Evolutionary conservation across 2,329 filamentous ascomycete genomes (phyloP).

Genomic region (Elsinoe fawcettii): DNA sequence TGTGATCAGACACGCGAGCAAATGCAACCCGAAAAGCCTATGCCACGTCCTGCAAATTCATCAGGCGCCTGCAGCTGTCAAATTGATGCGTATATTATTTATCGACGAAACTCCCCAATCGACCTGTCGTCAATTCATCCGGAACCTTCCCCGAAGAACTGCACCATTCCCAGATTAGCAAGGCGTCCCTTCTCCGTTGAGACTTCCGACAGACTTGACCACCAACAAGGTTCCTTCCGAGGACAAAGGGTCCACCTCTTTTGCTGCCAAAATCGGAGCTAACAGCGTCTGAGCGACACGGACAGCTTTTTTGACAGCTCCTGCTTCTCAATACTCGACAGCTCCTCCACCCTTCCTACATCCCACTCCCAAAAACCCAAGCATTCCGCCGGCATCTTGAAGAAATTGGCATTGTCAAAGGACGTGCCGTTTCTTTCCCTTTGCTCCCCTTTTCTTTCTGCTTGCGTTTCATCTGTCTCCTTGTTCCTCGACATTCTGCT

Average conservation of each 20-base stretch:
- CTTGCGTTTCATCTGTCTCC: slow-evolving; percentile 15
- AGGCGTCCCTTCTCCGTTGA: slow-evolving; percentile 1
- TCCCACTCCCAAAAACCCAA: slow-evolving; percentile 12
- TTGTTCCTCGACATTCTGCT: slow-evolving; percentile 8
- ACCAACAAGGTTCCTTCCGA: slow-evolving; percentile 4
- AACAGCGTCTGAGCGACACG: neutral
- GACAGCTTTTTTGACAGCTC: slow-evolving; percentile 17
- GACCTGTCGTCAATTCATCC: neutral
- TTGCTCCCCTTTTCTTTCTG: slow-evolving; percentile 13
- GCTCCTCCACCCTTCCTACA: slow-evolving; percentile 17
- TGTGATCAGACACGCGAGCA: neutral
- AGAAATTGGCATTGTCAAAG: slow-evolving; percentile 13
- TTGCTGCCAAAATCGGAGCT: slow-evolving; percentile 11
- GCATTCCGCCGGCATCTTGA: slow-evolving; percentile 4
- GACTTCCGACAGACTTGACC: neutral
- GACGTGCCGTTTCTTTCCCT: slow-evolving; percentile 19
- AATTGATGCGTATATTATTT: neutral
- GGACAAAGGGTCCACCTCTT: slow-evolving; percentile 1
- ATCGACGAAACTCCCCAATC: neutral
- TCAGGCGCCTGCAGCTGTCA: neutral
- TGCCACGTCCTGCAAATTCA: neutral
- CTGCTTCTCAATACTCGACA: neutral
- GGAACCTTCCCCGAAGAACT: slow-evolving; percentile 2
- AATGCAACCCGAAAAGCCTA: neutral
- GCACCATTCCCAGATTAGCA: neutral